A percentile compares a stretch with the other conserved stretches of the same genome.
Conservation (phyloP, 176 grass and related monocot species). For the Echinochloa phyllopogon region DNA sequence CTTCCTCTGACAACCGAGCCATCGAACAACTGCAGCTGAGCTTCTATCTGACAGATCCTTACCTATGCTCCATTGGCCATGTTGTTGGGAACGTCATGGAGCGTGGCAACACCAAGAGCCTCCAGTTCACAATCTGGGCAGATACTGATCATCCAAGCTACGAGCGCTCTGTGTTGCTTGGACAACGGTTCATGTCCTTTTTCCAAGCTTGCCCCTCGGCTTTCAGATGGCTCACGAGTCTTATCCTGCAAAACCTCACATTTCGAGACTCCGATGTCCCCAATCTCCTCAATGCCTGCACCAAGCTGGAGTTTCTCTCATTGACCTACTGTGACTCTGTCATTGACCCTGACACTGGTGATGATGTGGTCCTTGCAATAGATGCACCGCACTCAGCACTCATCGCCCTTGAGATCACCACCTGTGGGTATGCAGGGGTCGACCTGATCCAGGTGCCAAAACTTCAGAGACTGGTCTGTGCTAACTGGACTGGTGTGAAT, state of each 20-base stretch:
- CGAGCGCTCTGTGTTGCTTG: background rate
- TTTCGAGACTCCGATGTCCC: background rate
- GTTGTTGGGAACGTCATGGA: background rate
- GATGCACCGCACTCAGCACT: conserved; percentile 16
- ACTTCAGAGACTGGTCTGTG: background rate
- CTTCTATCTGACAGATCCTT: conserved; percentile 1
- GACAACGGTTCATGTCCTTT: conserved; percentile 5
- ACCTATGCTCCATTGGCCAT: background rate
- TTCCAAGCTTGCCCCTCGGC: background rate
- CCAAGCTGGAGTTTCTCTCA: conserved; percentile 1
- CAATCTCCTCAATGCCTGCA: conserved; percentile 22
- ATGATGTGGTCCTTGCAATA: background rate
- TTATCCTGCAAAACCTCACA: background rate
- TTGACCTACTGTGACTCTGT: background rate
- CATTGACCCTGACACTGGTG: background rate
- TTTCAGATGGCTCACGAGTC: conserved; percentile 28
- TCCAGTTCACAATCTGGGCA: conserved; percentile 7
- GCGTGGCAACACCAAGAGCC: background rate
- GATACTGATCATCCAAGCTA: background rate
- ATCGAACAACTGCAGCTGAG: background rate
- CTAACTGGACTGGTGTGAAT: background rate
- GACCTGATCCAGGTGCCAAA: conserved; percentile 1
- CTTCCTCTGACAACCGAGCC: background rate
- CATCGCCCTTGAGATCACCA: background rate
- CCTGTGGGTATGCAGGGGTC: background rate